Percentiles rank a stretch among this genome's conserved stretches.
These are phyloP conservation scores for Penicillium sp. DNA, from an alignment of 2,329 filamentous ascomycete species.

Conservation along the genomic window DNA sequence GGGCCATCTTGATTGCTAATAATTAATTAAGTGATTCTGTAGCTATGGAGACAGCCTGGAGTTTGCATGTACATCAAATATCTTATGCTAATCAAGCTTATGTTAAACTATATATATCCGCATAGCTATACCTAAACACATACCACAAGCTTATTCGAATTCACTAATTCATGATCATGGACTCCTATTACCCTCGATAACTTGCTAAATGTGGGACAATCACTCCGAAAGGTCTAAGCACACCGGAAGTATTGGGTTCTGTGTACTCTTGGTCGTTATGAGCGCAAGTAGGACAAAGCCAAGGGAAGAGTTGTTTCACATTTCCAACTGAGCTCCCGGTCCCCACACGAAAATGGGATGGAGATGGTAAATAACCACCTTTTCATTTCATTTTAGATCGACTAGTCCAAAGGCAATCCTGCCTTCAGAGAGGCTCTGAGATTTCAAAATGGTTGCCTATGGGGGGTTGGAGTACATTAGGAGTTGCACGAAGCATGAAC, in stretches of 20 bases:
- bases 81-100: neutral
- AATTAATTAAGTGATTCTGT: neutral
- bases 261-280: slow-evolving; percentile 6
- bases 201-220: neutral
- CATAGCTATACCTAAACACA: no score
- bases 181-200: neutral
- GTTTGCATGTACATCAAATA: neutral
- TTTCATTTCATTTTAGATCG: neutral
- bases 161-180: neutral
- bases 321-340: slow-evolving; percentile 10
- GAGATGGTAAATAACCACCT: neutral
- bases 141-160: neutral
- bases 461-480: neutral
- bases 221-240: slow-evolving; percentile 9
- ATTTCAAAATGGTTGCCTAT: slow-evolving; percentile 5
- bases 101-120: neutral
- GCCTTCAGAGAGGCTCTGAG: neutral
- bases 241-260: slow-evolving; percentile 11
- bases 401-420: neutral
- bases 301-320: slow-evolving; percentile 7
- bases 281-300: slow-evolving; percentile 15
- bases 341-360: slow-evolving; percentile 2
- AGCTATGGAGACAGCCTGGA: neutral
- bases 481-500: slow-evolving; percentile 10
- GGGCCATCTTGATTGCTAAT: neutral